These are phyloP conservation scores for Cordyceps javanica DNA, from an alignment of 2,329 filamentous ascomycete species.

Conservation along the genomic window DNA sequence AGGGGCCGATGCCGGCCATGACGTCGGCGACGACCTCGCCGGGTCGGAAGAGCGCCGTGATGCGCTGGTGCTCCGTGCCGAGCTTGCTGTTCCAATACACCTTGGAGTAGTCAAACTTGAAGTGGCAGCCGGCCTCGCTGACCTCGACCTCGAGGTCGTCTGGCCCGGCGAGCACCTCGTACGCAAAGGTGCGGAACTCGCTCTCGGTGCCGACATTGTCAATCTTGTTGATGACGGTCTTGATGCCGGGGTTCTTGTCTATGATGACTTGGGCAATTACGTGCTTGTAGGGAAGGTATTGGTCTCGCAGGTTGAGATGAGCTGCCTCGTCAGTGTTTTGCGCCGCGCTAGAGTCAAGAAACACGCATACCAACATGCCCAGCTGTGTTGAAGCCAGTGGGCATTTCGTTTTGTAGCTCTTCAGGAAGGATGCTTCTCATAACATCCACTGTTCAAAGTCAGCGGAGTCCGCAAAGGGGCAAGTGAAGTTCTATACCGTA, in stretches of 20 bases:
- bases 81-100: conserved; percentile 98
- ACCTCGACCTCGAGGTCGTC: conserved; percentile 80
- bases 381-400: conserved; percentile 78
- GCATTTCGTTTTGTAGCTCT: conserved; percentile 72
- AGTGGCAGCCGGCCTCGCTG: conserved; percentile 76
- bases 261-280: conserved; percentile 79
- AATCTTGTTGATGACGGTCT: conserved; percentile 93
- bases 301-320: conserved; percentile 81
- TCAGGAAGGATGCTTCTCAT: conserved; percentile 76
- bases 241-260: conserved; percentile 79
- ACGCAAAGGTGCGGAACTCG: conserved; percentile 85
- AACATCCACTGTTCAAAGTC: conserved; percentile 61
- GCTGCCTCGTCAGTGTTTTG: conserved; percentile 41
- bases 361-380: conserved; percentile 68
- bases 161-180: conserved; percentile 79
- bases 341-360: background rate
- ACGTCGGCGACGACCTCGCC: conserved; percentile 92
- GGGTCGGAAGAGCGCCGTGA: conserved; percentile 68
- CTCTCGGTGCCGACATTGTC: conserved; percentile 81
- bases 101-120: conserved; percentile 88
- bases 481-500: conserved; percentile 53
- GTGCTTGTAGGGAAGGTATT: conserved; percentile 78
- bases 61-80: conserved; percentile 78
- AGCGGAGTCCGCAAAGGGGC: conserved; percentile 8
- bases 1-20: conserved; percentile 96